Evolutionary conservation across 805 yeast species (phyloP).

Genomic region (Yamadazyma ubonensis): DNA sequence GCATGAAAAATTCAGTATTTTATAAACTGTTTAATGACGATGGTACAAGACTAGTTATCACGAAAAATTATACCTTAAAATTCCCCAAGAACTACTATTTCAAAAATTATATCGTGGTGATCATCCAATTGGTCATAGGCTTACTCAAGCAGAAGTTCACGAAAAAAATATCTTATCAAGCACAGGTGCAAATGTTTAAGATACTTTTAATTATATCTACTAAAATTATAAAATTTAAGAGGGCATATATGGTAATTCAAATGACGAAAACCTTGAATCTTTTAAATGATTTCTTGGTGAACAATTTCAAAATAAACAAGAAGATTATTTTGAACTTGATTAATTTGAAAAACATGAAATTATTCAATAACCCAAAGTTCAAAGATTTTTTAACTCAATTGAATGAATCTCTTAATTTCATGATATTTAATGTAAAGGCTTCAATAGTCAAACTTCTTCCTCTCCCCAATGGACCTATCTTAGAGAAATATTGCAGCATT

Average conservation of each 20-base stretch:
- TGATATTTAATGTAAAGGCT: conserved; percentile 27
- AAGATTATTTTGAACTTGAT: conserved; percentile 33
- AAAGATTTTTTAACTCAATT: conserved; percentile 15
- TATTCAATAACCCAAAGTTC: conserved; percentile 20
- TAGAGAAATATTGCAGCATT: conserved; percentile 41
- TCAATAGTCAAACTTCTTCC: conserved; percentile 32
- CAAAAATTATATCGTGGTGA: conserved; percentile 17
- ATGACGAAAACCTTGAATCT: conserved; percentile 22
- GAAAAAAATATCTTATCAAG: conserved; percentile 2
- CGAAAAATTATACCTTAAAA: conserved; percentile 11
- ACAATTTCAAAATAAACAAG: conserved; percentile 38
- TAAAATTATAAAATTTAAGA: conserved; percentile 25
- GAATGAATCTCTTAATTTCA: conserved; percentile 26
- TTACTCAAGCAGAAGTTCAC: conserved; percentile 23
- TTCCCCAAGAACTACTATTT: conserved; percentile 11
- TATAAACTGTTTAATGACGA: conserved; percentile 19
- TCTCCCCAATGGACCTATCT: conserved; percentile 32
- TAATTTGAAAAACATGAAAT: conserved; percentile 29
- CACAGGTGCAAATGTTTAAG: conserved; percentile 28
- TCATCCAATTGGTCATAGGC: conserved; percentile 27
- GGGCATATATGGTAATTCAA: conserved; percentile 24
- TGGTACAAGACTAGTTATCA: conserved; percentile 19
- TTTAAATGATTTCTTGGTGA: conserved; percentile 30
- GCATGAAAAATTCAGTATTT: conserved; percentile 3
- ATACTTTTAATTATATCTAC: conserved; percentile 29